Evolutionary conservation across 441 rosid species (phyloP), one percentile per base, ranked within the genome.

Genomic region (Viola pubescens): DNA sequence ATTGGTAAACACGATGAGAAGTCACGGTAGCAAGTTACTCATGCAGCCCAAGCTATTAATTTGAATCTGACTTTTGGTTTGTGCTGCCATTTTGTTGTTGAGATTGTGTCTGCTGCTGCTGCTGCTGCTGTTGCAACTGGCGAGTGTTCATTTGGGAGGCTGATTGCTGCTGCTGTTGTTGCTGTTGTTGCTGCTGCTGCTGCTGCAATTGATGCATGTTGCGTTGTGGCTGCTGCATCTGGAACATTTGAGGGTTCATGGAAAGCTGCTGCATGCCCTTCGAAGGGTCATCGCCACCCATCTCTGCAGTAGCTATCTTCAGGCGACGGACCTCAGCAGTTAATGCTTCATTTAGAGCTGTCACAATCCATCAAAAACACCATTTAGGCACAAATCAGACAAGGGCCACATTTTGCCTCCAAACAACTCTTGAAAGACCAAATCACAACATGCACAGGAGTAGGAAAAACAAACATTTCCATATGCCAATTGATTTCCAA

Each of bases 261-360:
- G 85, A 68, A 68, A 61, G 82, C 72, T 77, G 87, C 61, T 75
- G 86, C 75, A 78, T 63, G 61, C 75, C 77, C 69, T 82, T 83
- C 9, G 89, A 63, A 37, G 76, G 79, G 54, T 82, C 85, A 26
- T 79, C 91, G 57, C 81, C 75, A 37, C 71, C 62, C 44, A 72
- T 71, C 64, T 85, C 89, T 8, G 85, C 82, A 4, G 81, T 78
- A 3, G 85, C 83, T 4, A 79, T 50, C 76, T 89, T 92, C 81
- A 92, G 68, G 34, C 97, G 71, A 38, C 82, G 84, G 42, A 92
- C 96, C 75, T 92, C 98, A 0, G 85, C 92, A 4, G 73, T 84
- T 59, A 92, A 75, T 54, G 97, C 92, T 65, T 89, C 98, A 14
- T 89, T 92, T 43, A 92, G 82, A 60, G 98, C 98, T 92, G 84